Evolutionary conservation across 148 eudicot species (phyloP).

Genomic region (Dysphania ambrosioides): DNA sequence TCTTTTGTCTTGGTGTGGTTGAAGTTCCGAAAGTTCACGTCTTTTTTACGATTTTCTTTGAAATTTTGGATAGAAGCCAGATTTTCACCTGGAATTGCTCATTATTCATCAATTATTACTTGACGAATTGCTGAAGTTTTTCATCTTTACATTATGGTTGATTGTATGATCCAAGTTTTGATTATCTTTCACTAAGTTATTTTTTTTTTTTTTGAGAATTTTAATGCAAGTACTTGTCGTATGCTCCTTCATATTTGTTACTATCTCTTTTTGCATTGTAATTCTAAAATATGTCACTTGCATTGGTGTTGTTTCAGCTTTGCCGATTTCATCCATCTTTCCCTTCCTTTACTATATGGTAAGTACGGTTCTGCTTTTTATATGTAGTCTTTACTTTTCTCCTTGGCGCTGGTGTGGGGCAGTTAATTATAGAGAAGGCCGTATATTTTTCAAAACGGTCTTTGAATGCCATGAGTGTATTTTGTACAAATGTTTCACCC

Average conservation of each 20-base stretch:
- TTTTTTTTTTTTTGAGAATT: background rate
- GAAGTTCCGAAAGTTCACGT: background rate
- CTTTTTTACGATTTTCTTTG: background rate
- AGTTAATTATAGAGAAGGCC: background rate
- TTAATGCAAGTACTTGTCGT: background rate
- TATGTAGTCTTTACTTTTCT: background rate
- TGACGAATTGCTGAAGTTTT: background rate
- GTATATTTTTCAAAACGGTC: background rate
- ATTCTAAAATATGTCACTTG: conserved; percentile 21
- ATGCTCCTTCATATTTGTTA: background rate
- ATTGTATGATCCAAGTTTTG: background rate
- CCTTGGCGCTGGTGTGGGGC: background rate
- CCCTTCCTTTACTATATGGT: conserved; percentile 79
- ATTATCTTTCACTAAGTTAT: background rate
- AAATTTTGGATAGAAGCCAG: background rate
- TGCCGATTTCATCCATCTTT: conserved; percentile 73
- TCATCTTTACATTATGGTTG: background rate
- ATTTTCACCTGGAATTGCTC: background rate
- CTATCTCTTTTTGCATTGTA: background rate
- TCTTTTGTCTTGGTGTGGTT: conserved; percentile 4
- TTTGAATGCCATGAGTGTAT: background rate
- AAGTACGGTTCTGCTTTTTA: conserved; percentile 14
- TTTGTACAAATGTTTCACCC: background rate
- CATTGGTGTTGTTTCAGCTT: conserved; percentile 38
- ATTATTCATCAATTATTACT: background rate